Base-by-base conservation (phyloP, 352 stramenopile species). In the Pythium sukuiense region DNA sequence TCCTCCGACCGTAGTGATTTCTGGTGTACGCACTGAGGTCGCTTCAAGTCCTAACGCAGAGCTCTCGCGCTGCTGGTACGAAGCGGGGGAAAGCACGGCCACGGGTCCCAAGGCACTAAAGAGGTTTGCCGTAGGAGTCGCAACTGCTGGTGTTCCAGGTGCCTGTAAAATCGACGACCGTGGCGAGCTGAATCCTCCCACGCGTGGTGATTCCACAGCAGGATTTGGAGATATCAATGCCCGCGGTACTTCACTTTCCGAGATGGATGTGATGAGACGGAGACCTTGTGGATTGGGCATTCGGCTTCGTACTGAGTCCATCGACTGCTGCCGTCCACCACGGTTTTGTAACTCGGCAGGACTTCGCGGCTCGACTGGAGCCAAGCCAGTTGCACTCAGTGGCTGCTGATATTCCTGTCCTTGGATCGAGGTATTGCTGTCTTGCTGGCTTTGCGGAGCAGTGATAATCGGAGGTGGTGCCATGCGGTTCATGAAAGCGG, bases 161-260 rank as follows among this genome's bases (percentile, higher is more conserved):
- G 79, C 69, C 56, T 94, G 85, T 29, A 94, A 66, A 7, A 92
- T 53, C 0, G 81, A 92, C 0, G 83, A 94, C 3, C 86, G 77
- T n/a, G 86, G 86, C 12, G 86, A 93, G 43, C 72, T 89, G 58
- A 89, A 94, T 9, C 87, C 83, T 30, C 87, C 84, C 37, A 86
- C 74, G 13, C 88, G 81, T 39, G 88, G 88, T 0, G 88, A 96
- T 69, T 95, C 88, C 3, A 95, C 81, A 5, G 88, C 88, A 18
- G 88, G 88, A 60, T 96, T 96, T 11, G 88, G 88, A 11, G 88
- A 96, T 9, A 96, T 82, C 12, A 96, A 62, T 1, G 87, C 88
- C 24, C 86, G 75, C 18, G 88, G 88, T 29, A 95, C 81, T 45
- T 96, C 83, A 32, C 81, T 90, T 61, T 95, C 88, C 1, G 85